phyloP scores from a whole-genome alignment of 2,329 filamentous ascomycete genomes.

The Fusarium udum region DNA sequence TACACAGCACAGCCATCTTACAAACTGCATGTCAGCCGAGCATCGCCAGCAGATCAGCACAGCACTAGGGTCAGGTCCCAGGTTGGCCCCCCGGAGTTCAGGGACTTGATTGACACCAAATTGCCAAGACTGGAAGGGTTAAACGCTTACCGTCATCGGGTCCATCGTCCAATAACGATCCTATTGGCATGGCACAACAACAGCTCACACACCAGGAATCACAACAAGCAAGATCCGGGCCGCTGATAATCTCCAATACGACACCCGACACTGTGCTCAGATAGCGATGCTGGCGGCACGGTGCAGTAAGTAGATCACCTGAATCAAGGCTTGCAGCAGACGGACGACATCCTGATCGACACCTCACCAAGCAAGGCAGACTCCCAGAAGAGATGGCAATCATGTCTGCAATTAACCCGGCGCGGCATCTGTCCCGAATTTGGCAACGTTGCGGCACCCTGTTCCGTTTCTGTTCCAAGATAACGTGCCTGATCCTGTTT shows the following conservation, averaged over 20 bases:
- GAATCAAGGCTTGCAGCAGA: background rate
- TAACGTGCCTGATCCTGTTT: constrained; percentile 1
- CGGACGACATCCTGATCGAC: constrained; percentile 23
- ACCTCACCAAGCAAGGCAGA: constrained; percentile 26
- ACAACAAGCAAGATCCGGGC: constrained; percentile 30
- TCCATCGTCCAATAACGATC: constrained; percentile 18
- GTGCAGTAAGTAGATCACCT: constrained; percentile 8
- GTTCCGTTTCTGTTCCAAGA: constrained; percentile 10
- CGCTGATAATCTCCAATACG: constrained; percentile 1
- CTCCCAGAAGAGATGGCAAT: background rate
- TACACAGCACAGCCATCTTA: constrained; percentile 35
- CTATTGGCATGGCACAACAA: constrained; percentile 1
- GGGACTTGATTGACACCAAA: constrained; percentile 34
- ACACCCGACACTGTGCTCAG: background rate
- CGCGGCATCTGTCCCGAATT: constrained; percentile 24
- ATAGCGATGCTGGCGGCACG: background rate
- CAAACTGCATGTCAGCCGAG: constrained; percentile 34
- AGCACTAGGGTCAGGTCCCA: constrained; percentile 30
- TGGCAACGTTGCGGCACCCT: constrained; percentile 5
- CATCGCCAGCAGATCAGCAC: constrained; percentile 35
- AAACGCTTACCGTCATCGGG: constrained; percentile 35
- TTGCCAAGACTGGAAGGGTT: constrained; percentile 30
- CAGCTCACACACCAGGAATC: constrained; percentile 12
- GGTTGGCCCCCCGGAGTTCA: constrained; percentile 14
- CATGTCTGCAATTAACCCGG: constrained; percentile 12